A percentile compares a stretch with the other conserved stretches of the same genome.
phyloP scores from a whole-genome alignment of 192 early-diverging fungal species.

The Backusella macrospora region DNA sequence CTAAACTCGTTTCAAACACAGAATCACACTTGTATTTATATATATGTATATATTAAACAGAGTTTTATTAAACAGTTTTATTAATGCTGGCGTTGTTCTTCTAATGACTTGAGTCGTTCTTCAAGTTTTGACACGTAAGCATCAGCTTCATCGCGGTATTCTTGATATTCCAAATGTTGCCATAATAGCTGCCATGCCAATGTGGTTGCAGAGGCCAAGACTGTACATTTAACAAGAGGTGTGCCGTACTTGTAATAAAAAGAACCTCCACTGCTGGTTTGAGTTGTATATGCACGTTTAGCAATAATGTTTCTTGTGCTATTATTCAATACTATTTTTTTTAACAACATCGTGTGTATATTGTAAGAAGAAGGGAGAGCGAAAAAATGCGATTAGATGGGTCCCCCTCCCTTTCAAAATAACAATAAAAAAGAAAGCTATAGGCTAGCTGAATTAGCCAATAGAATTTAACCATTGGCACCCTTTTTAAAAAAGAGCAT shows the following conservation, averaged over 20 bases:
- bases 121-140: constrained; percentile 24
- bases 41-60: no score
- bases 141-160: constrained; percentile 37
- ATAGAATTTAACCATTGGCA: background rate
- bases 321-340: constrained; percentile 1
- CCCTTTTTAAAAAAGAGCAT: no score
- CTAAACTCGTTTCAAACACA: no score
- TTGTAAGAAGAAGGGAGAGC: background rate
- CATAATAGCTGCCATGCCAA: constrained; percentile 31
- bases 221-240: constrained; percentile 37
- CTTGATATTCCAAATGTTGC: constrained; percentile 39
- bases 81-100: constrained; percentile 8
- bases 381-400: background rate
- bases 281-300: background rate
- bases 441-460: background rate
- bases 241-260: constrained; percentile 43
- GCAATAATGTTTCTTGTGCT: background rate
- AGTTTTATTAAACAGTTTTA: constrained; percentile 6
- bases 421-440: background rate
- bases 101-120: constrained; percentile 31
- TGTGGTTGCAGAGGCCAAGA: constrained; percentile 34
- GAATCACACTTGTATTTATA: background rate
- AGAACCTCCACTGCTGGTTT: background rate
- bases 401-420: background rate
- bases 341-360: background rate